A percentile compares a stretch with the other conserved stretches of the same genome.
Evolutionary conservation across 768 basidiomycete species (phyloP).

Genomic region (Pleurotus tuber-regium): DNA sequence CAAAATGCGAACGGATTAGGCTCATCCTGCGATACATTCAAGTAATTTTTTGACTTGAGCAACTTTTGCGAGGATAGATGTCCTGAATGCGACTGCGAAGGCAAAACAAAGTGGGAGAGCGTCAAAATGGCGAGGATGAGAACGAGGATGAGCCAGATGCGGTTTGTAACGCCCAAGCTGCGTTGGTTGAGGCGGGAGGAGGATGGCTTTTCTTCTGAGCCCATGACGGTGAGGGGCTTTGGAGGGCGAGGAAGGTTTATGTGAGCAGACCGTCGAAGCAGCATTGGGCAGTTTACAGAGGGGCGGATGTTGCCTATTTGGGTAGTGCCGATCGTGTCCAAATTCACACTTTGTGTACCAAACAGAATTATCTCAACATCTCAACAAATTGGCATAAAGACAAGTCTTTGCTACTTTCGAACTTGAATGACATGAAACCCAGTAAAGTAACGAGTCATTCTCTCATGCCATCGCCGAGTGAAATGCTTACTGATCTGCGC

Average conservation of each 20-base stretch:
- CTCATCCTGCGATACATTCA: constrained; percentile 57
- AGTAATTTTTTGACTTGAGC: constrained; percentile 75
- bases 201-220: constrained; percentile 43
- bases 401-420: too few relatives aligned
- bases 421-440: too few relatives aligned
- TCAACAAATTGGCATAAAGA: too few relatives aligned
- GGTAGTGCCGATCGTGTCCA: too few relatives aligned
- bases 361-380: too few relatives aligned
- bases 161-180: constrained; percentile 60
- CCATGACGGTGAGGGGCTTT: constrained; percentile 26
- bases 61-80: background rate
- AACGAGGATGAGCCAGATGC: constrained; percentile 63
- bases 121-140: constrained; percentile 53
- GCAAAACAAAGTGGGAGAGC: constrained; percentile 56
- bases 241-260: constrained; percentile 2
- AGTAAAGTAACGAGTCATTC: too few relatives aligned
- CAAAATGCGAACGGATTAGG: constrained; percentile 89
- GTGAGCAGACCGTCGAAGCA: constrained; percentile 6
- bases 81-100: constrained; percentile 23
- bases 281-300: background rate
- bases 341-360: too few relatives aligned
- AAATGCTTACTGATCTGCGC: too few relatives aligned
- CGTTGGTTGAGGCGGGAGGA: constrained; percentile 54
- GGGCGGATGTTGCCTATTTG: too few relatives aligned
- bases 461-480: too few relatives aligned